Evolutionary conservation across 2,329 filamentous ascomycete species (phyloP), one percentile per base, ranked within the genome.

Genomic region (Aspergillus sergii): DNA sequence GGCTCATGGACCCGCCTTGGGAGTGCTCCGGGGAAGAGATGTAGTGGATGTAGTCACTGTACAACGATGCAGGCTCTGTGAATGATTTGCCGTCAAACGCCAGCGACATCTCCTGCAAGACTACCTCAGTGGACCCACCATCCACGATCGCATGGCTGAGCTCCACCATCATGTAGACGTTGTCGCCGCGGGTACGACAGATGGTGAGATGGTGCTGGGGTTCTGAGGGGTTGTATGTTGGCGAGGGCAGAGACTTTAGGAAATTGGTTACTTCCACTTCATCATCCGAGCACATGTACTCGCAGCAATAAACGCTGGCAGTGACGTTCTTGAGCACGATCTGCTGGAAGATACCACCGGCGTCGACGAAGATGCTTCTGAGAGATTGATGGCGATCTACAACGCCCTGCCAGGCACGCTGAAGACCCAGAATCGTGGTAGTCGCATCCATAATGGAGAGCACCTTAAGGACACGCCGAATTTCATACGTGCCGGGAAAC

Each of bases 61-160:
- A 58, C 11, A 43, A 8, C 3, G 55, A 30, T 2, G 32, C 43
- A 19, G 26, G 36, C 10, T 14, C 26, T 16, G 36, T 16, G 28
- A 26, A n/a, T 7, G 43, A 11, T 11, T 19, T n/a, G 16, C 36
- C 43, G 14, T 58, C 55, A 19, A 58, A 62, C n/a, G 55, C 55
- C 8, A 30, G 23, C 12, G 26, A 36, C 19, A 62, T 32, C 19
- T 62, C 54, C 19, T 48, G 55, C 23, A 43, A 9, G 59, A 70
- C 30, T 23, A 68, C 51, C n/a, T 51, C 21, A 14, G 26, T 34
- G n/a, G 56, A 58, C 26, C 26, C 19, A 6, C 45, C 60, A 45
- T 62, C 60, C 8, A 54, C n/a, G 10, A 58, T 43, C 21, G 46
- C 60, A 28, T 62, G 60, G 48, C 39, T 62, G 36, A 58, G 28